Evolutionary conservation across 2,329 filamentous ascomycete species (phyloP).

Genomic region (Penicillium sp.): DNA sequence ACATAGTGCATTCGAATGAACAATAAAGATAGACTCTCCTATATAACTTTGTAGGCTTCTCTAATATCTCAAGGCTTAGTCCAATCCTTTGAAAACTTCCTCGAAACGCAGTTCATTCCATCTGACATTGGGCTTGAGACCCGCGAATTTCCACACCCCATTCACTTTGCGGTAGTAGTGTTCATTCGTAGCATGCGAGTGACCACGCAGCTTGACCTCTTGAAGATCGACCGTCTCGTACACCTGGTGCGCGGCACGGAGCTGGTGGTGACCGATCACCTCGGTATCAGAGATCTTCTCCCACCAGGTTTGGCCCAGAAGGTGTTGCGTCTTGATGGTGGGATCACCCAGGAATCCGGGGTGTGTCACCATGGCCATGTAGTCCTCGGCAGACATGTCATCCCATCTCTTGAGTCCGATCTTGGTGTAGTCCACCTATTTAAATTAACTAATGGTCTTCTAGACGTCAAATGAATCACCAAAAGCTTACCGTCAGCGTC

Average conservation of each 20-base stretch:
- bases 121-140: slow-evolving; percentile 51
- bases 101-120: slow-evolving; percentile 58
- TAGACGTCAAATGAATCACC: neutral
- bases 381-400: slow-evolving; percentile 58
- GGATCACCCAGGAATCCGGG: slow-evolving; percentile 56
- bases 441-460: neutral
- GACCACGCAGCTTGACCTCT: slow-evolving; percentile 54
- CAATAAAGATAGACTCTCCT: no score
- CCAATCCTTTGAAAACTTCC: slow-evolving; percentile 44
- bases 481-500: slow-evolving; percentile 19
- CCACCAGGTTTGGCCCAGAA: slow-evolving; percentile 57
- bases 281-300: slow-evolving; percentile 55
- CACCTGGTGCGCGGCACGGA: slow-evolving; percentile 58
- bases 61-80: neutral
- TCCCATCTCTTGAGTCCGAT: slow-evolving; percentile 59
- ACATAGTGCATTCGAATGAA: neutral
- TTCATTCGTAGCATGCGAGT: slow-evolving; percentile 55
- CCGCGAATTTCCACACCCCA: slow-evolving; percentile 59
- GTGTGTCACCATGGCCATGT: slow-evolving; percentile 56
- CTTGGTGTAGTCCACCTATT: slow-evolving; percentile 64
- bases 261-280: slow-evolving; percentile 57
- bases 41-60: no score
- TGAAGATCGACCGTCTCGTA: slow-evolving; percentile 50
- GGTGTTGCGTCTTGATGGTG: slow-evolving; percentile 60
- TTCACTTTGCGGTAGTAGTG: slow-evolving; percentile 56